phyloP scores from a whole-genome alignment of 2,329 filamentous ascomycete species.

The Claviceps fusiformis region DNA sequence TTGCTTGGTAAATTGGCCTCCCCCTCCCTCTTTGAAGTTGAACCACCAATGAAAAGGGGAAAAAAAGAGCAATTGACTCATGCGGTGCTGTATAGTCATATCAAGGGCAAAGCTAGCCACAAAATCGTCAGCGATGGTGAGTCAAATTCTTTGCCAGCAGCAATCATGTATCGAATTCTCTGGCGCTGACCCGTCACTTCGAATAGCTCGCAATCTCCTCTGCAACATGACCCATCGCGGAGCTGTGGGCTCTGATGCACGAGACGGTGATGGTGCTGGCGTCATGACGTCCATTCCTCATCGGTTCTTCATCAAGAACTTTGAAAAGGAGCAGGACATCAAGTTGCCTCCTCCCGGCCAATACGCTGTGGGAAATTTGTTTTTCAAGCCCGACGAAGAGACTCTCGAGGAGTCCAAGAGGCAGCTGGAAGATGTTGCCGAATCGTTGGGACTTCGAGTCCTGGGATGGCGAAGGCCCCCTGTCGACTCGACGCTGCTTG shows the following conservation, averaged over 20 bases:
- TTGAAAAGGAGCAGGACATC: slow-evolving; percentile 78
- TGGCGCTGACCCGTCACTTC: not conserved
- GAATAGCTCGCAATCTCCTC: slow-evolving; percentile 49
- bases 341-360: slow-evolving; percentile 79
- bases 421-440: slow-evolving; percentile 88
- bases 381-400: slow-evolving; percentile 94
- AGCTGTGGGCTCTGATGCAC: slow-evolving; percentile 92
- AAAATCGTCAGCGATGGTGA: slow-evolving; percentile 97
- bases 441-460: slow-evolving; percentile 74
- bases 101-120: slow-evolving; percentile 93
- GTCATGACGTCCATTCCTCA: slow-evolving; percentile 99
- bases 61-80: not conserved
- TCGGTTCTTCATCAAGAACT: slow-evolving; percentile 98
- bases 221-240: slow-evolving; percentile 99
- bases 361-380: slow-evolving; percentile 94
- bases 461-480: slow-evolving; percentile 95
- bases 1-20: slow-evolving; percentile 72
- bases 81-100: slow-evolving; percentile 49
- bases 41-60: not conserved
- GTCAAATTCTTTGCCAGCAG: slow-evolving; percentile 15
- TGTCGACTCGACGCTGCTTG: slow-evolving; percentile 82
- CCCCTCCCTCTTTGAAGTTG: not conserved
- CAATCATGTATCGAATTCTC: not conserved
- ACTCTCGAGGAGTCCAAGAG: slow-evolving; percentile 79
- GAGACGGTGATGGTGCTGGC: slow-evolving; percentile 95